These are phyloP conservation scores for Bruguiera hainesii DNA, from an alignment of 441 rosid genomes.

Conservation along the genomic window DNA sequence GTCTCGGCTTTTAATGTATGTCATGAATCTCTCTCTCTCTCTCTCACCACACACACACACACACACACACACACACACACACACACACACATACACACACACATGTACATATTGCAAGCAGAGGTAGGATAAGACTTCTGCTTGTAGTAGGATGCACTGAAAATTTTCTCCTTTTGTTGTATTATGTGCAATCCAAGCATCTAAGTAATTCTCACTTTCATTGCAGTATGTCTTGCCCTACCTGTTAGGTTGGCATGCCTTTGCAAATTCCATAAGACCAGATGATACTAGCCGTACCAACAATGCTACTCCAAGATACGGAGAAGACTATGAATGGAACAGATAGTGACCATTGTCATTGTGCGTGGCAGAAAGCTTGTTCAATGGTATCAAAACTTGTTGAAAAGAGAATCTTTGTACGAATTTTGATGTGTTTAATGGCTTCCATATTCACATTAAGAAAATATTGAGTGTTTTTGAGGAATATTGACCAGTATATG, in stretches of 20 bases:
- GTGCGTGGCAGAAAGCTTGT: not conserved
- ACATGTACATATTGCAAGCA: not conserved
- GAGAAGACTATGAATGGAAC: constrained; percentile 83
- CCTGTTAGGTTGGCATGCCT: constrained; percentile 87
- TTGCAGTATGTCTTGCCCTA: constrained; percentile 80
- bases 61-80: too few species aligned
- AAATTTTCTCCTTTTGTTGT: too few species aligned
- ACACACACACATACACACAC: too few species aligned
- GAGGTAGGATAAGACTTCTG: not conserved
- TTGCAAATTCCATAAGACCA: constrained; percentile 52
- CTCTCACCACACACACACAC: not conserved
- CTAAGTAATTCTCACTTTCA: constrained; percentile 5
- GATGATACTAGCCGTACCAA: constrained; percentile 39
- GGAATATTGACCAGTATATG: not conserved
- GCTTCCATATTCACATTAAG: not conserved
- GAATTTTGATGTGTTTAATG: constrained; percentile 3
- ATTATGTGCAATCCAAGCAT: not conserved
- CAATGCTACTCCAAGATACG: constrained; percentile 50
- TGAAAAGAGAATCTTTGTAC: constrained; percentile 1
- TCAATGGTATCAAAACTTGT: not conserved
- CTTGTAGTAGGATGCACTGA: too few species aligned
- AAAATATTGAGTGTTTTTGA: not conserved
- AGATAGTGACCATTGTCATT: constrained; percentile 29
- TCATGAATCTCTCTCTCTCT: constrained; percentile 16
- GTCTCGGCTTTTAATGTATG: constrained; percentile 70